These are phyloP conservation scores for Coemansia sp. DNA, from an alignment of 192 early-diverging fungal species.

Conservation along the genomic window DNA sequence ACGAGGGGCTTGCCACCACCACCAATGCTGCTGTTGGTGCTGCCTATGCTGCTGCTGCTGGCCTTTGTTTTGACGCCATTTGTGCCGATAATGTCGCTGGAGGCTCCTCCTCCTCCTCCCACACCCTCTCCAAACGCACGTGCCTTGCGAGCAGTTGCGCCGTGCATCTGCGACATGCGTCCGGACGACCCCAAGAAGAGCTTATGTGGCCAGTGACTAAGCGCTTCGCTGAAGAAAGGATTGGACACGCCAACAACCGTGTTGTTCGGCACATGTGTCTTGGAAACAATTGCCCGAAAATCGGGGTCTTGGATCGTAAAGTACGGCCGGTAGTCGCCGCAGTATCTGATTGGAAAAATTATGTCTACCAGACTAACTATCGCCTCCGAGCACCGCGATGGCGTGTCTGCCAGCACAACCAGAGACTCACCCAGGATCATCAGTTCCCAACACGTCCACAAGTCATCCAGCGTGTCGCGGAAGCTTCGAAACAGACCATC, in stretches of 20 bases:
- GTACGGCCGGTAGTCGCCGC: conserved; percentile 95
- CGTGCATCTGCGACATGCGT: conserved; percentile 52
- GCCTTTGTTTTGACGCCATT: not conserved
- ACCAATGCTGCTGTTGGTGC: not conserved
- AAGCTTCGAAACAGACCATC: conserved; percentile 77
- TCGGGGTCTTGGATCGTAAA: conserved; percentile 97
- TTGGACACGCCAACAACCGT: conserved; percentile 94
- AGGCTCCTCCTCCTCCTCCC: conserved; percentile 9
- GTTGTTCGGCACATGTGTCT: conserved; percentile 69
- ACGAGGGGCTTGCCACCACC: not conserved
- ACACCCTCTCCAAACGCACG: conserved; percentile 10
- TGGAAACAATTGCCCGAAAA: conserved; percentile 63
- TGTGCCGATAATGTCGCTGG: not conserved
- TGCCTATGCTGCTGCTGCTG: conserved; percentile 4
- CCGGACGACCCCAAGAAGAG: conserved; percentile 61
- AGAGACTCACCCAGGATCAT: conserved; percentile 89
- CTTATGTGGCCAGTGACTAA: conserved; percentile 92
- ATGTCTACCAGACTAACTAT: conserved; percentile 84
- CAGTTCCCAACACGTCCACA: conserved; percentile 94
- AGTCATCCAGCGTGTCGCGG: conserved; percentile 71
- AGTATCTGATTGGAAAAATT: conserved; percentile 93
- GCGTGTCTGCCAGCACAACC: conserved; percentile 85
- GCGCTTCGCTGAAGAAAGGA: conserved; percentile 85
- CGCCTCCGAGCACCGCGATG: conserved; percentile 81
- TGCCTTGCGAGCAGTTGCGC: conserved; percentile 17